Conservation (phyloP, 2,329 filamentous ascomycete genomes). For the Phyllosticta citrichinensis region DNA sequence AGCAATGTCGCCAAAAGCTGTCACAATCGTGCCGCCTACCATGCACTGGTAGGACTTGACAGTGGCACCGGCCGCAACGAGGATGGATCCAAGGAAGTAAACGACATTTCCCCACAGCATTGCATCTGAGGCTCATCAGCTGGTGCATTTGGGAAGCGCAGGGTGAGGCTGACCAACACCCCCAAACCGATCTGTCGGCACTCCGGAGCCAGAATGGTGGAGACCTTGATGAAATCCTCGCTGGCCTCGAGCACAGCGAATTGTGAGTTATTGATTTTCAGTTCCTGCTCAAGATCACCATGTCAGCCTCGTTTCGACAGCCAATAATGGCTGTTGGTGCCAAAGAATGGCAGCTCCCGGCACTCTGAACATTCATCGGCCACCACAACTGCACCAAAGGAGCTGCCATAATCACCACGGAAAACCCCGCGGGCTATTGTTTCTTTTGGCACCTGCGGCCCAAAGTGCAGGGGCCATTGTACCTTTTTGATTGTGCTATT, state of each 20-base stretch:
- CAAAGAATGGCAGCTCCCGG: no score
- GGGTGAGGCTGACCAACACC: constrained; percentile 30
- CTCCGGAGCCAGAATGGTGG: constrained; percentile 43
- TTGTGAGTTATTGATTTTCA: constrained; percentile 50
- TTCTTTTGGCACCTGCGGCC: no score
- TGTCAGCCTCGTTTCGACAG: background rate
- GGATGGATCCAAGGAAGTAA: constrained; percentile 47
- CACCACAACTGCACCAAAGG: no score
- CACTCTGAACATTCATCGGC: no score
- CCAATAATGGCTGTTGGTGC: no score
- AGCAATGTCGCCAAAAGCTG: constrained; percentile 51
- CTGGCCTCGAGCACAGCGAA: constrained; percentile 50
- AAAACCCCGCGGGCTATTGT: no score
- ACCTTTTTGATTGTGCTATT: constrained; percentile 52
- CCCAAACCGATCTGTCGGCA: constrained; percentile 49
- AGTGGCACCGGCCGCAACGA: constrained; percentile 34
- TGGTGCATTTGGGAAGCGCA: no score
- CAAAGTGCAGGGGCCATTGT: no score
- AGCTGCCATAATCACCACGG: no score
- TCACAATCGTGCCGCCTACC: constrained; percentile 45
- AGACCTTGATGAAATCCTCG: constrained; percentile 51
- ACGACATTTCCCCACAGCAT: constrained; percentile 51
- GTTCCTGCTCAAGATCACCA: constrained; percentile 26
- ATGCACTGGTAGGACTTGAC: constrained; percentile 46
- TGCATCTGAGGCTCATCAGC: constrained; percentile 9